Percentiles rank a stretch among this genome's conserved stretches.
Evolutionary conservation across 768 basidiomycete genomes (phyloP).

Genomic region (Chalciporus sphaerocephalus): DNA sequence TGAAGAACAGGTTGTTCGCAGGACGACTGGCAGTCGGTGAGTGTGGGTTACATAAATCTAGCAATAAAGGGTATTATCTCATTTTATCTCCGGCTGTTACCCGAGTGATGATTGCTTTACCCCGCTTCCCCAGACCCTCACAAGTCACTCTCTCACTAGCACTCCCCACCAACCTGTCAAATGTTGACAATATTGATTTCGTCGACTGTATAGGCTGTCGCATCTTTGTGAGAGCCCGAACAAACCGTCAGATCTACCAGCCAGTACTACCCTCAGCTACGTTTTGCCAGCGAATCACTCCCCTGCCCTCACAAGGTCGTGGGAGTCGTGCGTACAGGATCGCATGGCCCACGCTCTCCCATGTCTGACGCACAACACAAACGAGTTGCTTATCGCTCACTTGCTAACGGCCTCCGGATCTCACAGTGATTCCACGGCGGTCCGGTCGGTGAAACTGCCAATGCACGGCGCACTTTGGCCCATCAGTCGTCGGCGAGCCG

Average conservation of each 20-base stretch:
- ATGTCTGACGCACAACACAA: no score
- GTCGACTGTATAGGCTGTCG: no score
- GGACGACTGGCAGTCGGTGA: slow-evolving; percentile 11
- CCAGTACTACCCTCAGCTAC: not conserved
- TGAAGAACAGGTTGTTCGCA: slow-evolving; percentile 21
- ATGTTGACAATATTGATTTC: not conserved
- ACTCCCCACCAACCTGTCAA: not conserved
- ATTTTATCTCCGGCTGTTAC: no score
- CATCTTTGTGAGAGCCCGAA: not conserved
- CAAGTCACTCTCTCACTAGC: no score
- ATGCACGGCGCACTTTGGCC: no score
- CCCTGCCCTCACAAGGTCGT: no score
- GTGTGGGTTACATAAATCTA: slow-evolving; percentile 26
- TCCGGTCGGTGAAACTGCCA: not conserved
- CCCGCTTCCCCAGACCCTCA: not conserved
- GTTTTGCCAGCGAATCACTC: not conserved
- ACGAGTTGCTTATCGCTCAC: not conserved
- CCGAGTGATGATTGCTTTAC: not conserved
- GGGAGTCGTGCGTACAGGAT: slow-evolving; percentile 1
- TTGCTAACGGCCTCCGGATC: slow-evolving; percentile 12
- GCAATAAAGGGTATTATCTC: no score
- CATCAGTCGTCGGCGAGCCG: not conserved
- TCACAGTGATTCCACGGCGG: slow-evolving; percentile 5
- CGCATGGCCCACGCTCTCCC: not conserved
- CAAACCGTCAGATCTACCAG: not conserved